Base-by-base conservation (phyloP, 2,329 filamentous ascomycete genomes). In the Xylariaceae sp. region DNA sequence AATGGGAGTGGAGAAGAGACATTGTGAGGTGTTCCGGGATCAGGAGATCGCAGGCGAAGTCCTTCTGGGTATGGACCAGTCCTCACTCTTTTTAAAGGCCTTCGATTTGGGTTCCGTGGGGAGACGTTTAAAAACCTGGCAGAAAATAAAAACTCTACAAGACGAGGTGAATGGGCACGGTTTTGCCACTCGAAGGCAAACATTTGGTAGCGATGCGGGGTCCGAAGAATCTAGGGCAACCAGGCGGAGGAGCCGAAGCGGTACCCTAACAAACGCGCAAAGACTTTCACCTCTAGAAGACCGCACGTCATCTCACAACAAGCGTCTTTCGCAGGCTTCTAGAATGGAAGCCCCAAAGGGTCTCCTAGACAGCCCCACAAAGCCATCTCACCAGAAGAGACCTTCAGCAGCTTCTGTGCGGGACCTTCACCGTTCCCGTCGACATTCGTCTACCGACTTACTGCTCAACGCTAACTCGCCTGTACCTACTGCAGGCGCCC, bases 21-120 rank as follows among this genome's bases (percentile, higher is more conserved):
- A 97, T 63, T 99, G 94, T 67, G 87, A 95, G 61, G 89, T 97
- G 2, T 99, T 99, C 66, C 80, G 87, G 62, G 92, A 97, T 65
- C 92, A 99, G 71, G 94, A 99, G 70, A 97, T 99, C 54, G 86
- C 88, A 2, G 94, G 94, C 46, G 92, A 97, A 65, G 92, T 97
- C 3, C 74, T 99, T 37, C 74, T 99, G 49, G 89, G 89, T 49
- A 95, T 97, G 89, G 91, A 96, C 64, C 92, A 96, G 73, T 89
- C 89, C 53, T 95, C 94, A 37, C 79, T 97, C 15, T 95, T 96
- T 69, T 86, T 97, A 75, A 96, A 96, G 68, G 92, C 94, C 44
- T 95, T 96, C 64, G 89, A 96, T 62, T 79, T 97, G 61, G 92
- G 92, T 16, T 89, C 92, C 2, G 92, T 97, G 62, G 92, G 92